A percentile compares a stretch with the other conserved stretches of the same genome.
Evolutionary conservation across 2,329 filamentous ascomycete genomes (phyloP).

Genomic region (Fusarium scirpi): DNA sequence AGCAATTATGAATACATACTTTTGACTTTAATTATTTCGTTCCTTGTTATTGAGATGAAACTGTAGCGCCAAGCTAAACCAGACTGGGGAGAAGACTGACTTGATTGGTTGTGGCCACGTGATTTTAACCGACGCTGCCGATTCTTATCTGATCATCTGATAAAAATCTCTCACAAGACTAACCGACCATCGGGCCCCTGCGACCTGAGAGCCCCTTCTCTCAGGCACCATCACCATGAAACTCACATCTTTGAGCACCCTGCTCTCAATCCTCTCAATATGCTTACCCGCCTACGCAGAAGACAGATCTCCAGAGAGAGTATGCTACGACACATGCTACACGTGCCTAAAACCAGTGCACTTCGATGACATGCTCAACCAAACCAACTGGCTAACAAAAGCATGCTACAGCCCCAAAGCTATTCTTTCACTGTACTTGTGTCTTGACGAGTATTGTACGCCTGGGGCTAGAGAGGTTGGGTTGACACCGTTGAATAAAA

Average conservation of each 20-base stretch:
- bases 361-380: conserved; percentile 50
- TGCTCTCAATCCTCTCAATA: conserved; percentile 4
- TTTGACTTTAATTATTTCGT: background rate
- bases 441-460: conserved; percentile 53
- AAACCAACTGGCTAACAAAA: conserved; percentile 32
- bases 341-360: conserved; percentile 45
- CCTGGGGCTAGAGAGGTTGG: conserved; percentile 41
- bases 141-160: conserved; percentile 49
- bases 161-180: conserved; percentile 40
- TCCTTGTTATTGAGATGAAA: background rate
- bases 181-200: conserved; percentile 5
- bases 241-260: background rate
- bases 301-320: conserved; percentile 25
- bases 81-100: background rate
- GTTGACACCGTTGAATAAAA: conserved; percentile 50
- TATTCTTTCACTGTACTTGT: conserved; percentile 54
- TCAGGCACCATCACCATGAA: conserved; percentile 34
- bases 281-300: background rate
- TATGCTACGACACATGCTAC: conserved; percentile 53
- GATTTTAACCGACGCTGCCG: background rate
- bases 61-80: background rate
- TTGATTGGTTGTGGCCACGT: background rate
- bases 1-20: background rate
- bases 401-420: conserved; percentile 49
- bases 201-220: background rate